Percentiles rank a stretch among this genome's conserved stretches.
Evolutionary conservation across 1,139 yeast species (phyloP).

Genomic region (Pichia sp.): DNA sequence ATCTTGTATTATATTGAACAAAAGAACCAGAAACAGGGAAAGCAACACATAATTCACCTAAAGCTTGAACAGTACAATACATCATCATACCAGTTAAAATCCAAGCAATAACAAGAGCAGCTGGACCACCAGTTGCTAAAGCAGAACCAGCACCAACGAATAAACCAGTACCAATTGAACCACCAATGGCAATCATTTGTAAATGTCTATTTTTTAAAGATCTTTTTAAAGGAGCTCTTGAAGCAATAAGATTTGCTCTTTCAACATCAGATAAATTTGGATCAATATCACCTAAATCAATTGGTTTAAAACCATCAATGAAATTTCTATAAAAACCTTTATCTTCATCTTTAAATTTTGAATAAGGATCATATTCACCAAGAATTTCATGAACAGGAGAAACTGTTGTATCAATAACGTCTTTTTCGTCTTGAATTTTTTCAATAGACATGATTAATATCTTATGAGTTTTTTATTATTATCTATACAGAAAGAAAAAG

Average conservation of each 20-base stretch:
- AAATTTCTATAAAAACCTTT: conserved; percentile 20
- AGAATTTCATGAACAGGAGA: conserved; percentile 19
- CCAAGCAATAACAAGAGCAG: conserved; percentile 54
- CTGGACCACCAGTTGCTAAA: conserved; percentile 63
- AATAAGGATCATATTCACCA: conserved; percentile 10
- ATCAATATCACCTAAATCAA: conserved; percentile 45
- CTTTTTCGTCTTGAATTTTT: conserved; percentile 20
- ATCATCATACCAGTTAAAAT: conserved; percentile 42
- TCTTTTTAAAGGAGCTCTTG: conserved; percentile 64
- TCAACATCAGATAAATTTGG: conserved; percentile 64
- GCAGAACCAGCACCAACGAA: conserved; percentile 63
- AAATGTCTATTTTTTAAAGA: conserved; percentile 59
- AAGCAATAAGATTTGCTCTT: conserved; percentile 58
- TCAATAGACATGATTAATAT: conserved; percentile 21
- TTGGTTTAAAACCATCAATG: conserved; percentile 28
- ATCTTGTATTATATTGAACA: conserved; percentile 58
- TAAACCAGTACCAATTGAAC: conserved; percentile 70
- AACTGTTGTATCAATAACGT: conserved; percentile 21
- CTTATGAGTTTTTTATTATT: no score
- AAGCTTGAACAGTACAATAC: conserved; percentile 61
- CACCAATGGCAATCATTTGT: conserved; percentile 85
- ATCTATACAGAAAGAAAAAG: background rate
- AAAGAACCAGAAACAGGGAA: conserved; percentile 72
- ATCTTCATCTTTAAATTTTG: background rate
- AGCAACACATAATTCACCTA: conserved; percentile 62